These are phyloP conservation scores for Aspergillus bombycis DNA, from an alignment of 2,329 filamentous ascomycete species.

Conservation along the genomic window DNA sequence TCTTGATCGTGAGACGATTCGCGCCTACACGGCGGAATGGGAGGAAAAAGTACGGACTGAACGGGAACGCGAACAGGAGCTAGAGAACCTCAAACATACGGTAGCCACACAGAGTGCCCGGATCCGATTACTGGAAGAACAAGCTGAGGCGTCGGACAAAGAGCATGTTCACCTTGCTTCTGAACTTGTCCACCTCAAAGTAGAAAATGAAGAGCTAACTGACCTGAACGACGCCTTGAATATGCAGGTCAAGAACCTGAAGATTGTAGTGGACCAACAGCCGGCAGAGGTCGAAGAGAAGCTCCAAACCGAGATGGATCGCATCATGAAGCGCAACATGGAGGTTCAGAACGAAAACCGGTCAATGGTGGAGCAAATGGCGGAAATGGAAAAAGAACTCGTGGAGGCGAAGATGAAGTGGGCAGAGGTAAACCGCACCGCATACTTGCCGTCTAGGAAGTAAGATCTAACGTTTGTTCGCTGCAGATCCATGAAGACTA, in stretches of 20 bases:
- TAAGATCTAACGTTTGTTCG: constrained; percentile 18
- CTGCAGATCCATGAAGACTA: constrained; percentile 68
- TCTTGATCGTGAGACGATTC: constrained; percentile 80
- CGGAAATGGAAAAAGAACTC: constrained; percentile 87
- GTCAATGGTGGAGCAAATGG: constrained; percentile 82
- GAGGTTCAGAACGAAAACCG: constrained; percentile 95
- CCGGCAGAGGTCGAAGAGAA: constrained; percentile 83
- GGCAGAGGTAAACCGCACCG: constrained; percentile 73
- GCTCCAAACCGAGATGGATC: constrained; percentile 83
- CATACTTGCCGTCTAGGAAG: background rate
- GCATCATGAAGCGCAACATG: constrained; percentile 87
- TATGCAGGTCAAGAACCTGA: constrained; percentile 82
- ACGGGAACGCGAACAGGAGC: constrained; percentile 78
- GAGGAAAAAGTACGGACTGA: constrained; percentile 85
- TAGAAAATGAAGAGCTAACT: constrained; percentile 85
- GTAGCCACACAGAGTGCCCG: constrained; percentile 71
- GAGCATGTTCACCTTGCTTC: constrained; percentile 92
- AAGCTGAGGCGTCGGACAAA: constrained; percentile 82
- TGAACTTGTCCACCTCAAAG: constrained; percentile 87
- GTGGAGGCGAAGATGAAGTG: constrained; percentile 94
- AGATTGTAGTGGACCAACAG: constrained; percentile 84
- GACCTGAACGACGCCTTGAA: constrained; percentile 89
- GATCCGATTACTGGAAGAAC: constrained; percentile 83
- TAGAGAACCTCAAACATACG: constrained; percentile 70
- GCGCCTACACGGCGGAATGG: constrained; percentile 83